Conservation (phyloP, 129 eudicot species). For the Flaveria trinervia region DNA sequence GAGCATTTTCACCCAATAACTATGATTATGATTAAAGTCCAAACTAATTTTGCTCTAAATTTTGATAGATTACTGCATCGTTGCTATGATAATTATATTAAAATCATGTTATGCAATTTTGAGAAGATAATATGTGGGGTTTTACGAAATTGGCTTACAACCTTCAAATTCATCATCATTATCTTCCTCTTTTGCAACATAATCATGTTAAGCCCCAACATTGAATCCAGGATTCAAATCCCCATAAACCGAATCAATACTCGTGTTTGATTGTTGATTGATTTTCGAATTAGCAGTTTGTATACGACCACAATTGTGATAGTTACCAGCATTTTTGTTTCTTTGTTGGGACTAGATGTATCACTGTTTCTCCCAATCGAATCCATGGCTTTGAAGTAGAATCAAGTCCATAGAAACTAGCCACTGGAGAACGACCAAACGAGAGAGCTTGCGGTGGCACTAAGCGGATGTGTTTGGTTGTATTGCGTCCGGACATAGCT, state of each 20-base stretch:
- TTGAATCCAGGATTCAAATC: conserved; percentile 41
- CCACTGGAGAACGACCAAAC: too few species aligned
- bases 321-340: conserved; percentile 18
- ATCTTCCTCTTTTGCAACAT: conserved; percentile 28
- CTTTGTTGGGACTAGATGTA: conserved; percentile 20
- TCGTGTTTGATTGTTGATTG: conserved; percentile 16
- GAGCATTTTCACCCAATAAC: too few species aligned
- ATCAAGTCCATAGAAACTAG: conserved; percentile 60
- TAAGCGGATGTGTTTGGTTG: not conserved
- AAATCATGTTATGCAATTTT: too few species aligned
- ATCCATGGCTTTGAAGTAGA: conserved; percentile 79
- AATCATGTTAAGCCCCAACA: conserved; percentile 36
- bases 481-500: too few species aligned
- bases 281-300: conserved; percentile 19
- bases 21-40: too few species aligned
- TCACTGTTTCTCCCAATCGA: conserved; percentile 69
- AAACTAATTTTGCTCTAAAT: too few species aligned
- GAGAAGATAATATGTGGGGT: too few species aligned
- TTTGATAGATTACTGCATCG: too few species aligned
- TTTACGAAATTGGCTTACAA: too few species aligned
- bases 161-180: not conserved
- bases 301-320: not conserved
- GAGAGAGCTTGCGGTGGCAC: too few species aligned
- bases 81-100: too few species aligned
- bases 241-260: conserved; percentile 13